Evolutionary conservation across 2,329 filamentous ascomycete species (phyloP).

Genomic region (Beauveria caledonica): DNA sequence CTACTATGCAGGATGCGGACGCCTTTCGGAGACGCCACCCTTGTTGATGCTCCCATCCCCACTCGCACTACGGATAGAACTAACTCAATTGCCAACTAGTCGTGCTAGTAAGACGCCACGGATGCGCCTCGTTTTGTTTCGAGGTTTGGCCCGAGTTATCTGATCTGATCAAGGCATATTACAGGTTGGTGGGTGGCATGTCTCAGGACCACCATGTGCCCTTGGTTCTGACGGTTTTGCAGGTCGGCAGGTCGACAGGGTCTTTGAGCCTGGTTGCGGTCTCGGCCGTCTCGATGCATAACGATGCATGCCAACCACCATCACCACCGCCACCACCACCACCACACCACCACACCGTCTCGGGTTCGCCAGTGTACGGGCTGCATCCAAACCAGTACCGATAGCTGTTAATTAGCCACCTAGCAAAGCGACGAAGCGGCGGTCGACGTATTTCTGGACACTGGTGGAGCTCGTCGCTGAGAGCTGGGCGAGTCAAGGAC

Average conservation of each 20-base stretch:
- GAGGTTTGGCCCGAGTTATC: slow-evolving; percentile 1
- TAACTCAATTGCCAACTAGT: neutral
- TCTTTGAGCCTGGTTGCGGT: neutral
- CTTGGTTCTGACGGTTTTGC: neutral
- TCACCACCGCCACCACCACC: neutral
- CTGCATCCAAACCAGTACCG: neutral
- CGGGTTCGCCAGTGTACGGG: neutral
- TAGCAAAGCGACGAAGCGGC: neutral
- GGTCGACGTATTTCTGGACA: neutral
- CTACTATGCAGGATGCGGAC: neutral
- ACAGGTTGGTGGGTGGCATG: neutral
- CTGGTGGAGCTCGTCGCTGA: neutral
- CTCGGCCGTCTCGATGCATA: neutral
- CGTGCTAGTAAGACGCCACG: neutral
- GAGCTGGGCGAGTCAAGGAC: neutral
- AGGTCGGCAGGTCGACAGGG: too few species aligned
- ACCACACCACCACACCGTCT: neutral
- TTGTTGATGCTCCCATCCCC: neutral
- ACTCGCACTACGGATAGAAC: neutral
- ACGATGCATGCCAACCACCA: neutral
- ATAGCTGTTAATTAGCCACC: too few species aligned
- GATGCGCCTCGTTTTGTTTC: slow-evolving; percentile 1
- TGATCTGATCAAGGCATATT: slow-evolving; percentile 1
- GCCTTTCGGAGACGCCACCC: neutral
- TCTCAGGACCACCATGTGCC: neutral